Evolutionary conservation across 768 basidiomycete genomes (phyloP), one percentile per base, ranked within the genome.

Genomic region (Mycena kentingensis): DNA sequence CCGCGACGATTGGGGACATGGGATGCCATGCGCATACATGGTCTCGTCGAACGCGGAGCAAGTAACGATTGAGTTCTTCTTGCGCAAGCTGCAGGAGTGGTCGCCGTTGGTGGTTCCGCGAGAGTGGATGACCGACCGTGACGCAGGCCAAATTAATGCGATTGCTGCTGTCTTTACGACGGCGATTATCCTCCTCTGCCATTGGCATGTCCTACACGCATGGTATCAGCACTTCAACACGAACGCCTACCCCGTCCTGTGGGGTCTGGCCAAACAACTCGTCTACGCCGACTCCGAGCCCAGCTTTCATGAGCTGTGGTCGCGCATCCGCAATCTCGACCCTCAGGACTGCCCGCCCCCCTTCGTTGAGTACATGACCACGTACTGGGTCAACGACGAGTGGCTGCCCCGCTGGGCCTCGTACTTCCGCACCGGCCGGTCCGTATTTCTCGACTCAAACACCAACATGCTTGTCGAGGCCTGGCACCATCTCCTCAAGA

Each of bases 121-220:
- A 19, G 13, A 12, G 3, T 24, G 32, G 21, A 52, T 52, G 51
- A 4, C 29, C 34, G 51, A 52, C 28, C 37, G 32, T 37, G 42
- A 45, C 25, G 8, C 19, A 18, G 42, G 31, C 8, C 51, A 52
- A 22, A 52, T 52, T 11, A 45, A 52, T 25, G 51, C 51, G 4
- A 35, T 15, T 22, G 21, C 28, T 19, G 13, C 15, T 8, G 27
- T 35, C 5, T 52, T 18, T 24, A 6, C 21, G 18, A 21, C 25
- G 8, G 16, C 62, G 0, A 26, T 16, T 1, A 38, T 65, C 22
- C 44, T 57, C 3, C 50, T 67, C 3, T 65, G 66, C 53, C 63
- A 63, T 60, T 67, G 65, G 67, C 67, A 69, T 43, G 60, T 66
- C 28, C 60, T 67, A 5, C 67, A 66, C 41, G 58, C 63, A 1